phyloP scores from a whole-genome alignment of 306 rosid genomes.

The Sesbania bispinosa region DNA sequence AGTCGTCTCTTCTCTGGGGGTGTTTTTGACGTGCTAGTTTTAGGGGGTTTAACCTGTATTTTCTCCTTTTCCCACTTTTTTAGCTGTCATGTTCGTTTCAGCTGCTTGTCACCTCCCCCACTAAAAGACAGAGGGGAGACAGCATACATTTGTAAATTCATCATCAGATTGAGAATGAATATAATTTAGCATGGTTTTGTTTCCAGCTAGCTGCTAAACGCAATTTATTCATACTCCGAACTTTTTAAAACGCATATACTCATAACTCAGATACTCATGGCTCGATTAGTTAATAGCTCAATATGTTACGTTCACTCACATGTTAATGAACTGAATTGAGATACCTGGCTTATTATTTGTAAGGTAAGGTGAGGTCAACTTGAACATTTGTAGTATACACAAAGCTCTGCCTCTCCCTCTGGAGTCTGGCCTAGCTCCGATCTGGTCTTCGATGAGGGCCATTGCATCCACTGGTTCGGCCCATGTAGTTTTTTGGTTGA shows the following conservation, averaged over 20 bases:
- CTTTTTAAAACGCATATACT: neutral
- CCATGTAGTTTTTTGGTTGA: too few species aligned
- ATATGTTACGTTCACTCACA: too few species aligned
- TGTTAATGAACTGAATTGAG: too few species aligned
- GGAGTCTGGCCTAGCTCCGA: too few species aligned
- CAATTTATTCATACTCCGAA: neutral
- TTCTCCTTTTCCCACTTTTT: neutral
- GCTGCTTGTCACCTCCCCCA: conserved; percentile 27
- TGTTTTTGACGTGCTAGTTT: conserved; percentile 49
- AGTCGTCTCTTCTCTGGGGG: conserved; percentile 44
- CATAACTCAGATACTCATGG: neutral
- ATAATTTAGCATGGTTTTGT: neutral
- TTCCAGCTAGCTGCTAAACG: neutral
- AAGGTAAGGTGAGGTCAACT: too few species aligned
- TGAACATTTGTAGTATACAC: too few species aligned
- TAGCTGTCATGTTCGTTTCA: conserved; percentile 7
- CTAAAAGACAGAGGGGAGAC: conserved; percentile 28
- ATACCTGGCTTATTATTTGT: too few species aligned
- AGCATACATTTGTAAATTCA: conserved; percentile 35
- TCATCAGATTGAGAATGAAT: conserved; percentile 15
- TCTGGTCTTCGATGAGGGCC: too few species aligned
- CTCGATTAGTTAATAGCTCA: neutral
- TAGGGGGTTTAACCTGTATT: conserved; percentile 45
- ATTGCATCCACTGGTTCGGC: too few species aligned
- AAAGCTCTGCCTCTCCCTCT: too few species aligned